phyloP scores from a whole-genome alignment of 106 monocot species.

The Acorus gramineus region DNA sequence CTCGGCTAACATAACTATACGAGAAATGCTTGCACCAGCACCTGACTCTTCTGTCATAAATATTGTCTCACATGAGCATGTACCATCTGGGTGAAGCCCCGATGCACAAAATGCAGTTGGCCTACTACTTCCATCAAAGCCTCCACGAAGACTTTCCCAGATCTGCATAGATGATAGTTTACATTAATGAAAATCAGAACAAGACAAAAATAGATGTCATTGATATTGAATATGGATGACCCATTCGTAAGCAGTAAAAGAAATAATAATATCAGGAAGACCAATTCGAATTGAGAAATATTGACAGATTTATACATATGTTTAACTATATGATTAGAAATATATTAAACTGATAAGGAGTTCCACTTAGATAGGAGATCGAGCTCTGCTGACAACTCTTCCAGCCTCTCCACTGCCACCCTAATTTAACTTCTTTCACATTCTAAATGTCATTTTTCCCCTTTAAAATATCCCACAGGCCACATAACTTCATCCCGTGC shows the following conservation, averaged over 20 bases:
- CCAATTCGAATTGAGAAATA: too few species aligned
- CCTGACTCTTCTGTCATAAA: conserved; percentile 39
- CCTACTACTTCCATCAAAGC: conserved; percentile 22
- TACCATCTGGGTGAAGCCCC: conserved; percentile 67
- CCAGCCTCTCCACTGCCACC: too few species aligned
- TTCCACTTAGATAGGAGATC: not conserved
- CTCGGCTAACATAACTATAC: conserved; percentile 78
- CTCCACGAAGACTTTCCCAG: conserved; percentile 32
- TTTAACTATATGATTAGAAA: too few species aligned
- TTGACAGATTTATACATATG: too few species aligned
- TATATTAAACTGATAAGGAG: too few species aligned
- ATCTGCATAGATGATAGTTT: conserved; percentile 21
- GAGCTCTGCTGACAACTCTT: not conserved
- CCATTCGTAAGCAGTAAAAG: too few species aligned
- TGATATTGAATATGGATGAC: too few species aligned
- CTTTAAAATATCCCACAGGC: too few species aligned
- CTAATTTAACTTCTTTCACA: too few species aligned
- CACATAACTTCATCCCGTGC: too few species aligned
- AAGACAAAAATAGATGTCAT: not conserved
- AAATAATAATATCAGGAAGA: too few species aligned
- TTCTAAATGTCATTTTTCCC: too few species aligned
- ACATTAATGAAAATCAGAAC: not conserved
- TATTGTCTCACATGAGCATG: conserved; percentile 61
- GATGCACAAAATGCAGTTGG: conserved; percentile 35
- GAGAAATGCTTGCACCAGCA: conserved; percentile 67